Evolutionary conservation across 1,284 basidiomycete species (phyloP), one percentile per base, ranked within the genome.

Genomic region (Amylostereum areolatum): DNA sequence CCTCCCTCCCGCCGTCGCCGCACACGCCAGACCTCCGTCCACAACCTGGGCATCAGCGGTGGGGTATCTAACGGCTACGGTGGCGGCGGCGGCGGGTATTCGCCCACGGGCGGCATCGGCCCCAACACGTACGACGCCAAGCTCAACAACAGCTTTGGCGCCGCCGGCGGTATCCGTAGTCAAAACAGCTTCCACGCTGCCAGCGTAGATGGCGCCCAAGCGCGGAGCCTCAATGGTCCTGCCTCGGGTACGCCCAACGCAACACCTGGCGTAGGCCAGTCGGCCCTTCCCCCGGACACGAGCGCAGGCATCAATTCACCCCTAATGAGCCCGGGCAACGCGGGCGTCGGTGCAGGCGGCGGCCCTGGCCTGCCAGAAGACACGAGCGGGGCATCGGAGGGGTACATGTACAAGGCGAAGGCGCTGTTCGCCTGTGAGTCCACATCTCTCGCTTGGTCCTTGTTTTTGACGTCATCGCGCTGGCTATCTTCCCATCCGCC

Each of bases 371-470:
- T 56, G 18, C 52, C 56, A 27, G 58, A 53, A 18, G 58, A 57
- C 30, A 54, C 50, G 24, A 59, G 55, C 45, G 52, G 47, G 35
- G 43, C 50, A 28, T 52, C 68, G 32, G 80, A 81, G 11, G 47
- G 63, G 18, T 83, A 78, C 53, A 61, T 71, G 4, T 87, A 89
- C 72, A 88, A 81, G 64, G 92, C 91, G 36, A 89, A 90, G 61
- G 93, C 92, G 11, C 71, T 95, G 47, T 96, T 94, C 72, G 80
- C 88, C 45, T 96, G 89, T 92, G 60, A 65, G 88, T 78, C 27
- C 7, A 28, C 10, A 12, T 29, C n/a, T 45, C 27, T 18, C 18
- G 18, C 18, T 18, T 18, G 18, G 18, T 18, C 18, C 18, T 18
- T 18, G 18, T 18, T 18, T 18, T 18, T 18, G 18, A 18, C 18